A percentile compares a stretch with the other conserved stretches of the same genome.
These are phyloP conservation scores for Xanthoparmelia taractica DNA, from an alignment of 495 filamentous ascomycete species.

Conservation along the genomic window DNA sequence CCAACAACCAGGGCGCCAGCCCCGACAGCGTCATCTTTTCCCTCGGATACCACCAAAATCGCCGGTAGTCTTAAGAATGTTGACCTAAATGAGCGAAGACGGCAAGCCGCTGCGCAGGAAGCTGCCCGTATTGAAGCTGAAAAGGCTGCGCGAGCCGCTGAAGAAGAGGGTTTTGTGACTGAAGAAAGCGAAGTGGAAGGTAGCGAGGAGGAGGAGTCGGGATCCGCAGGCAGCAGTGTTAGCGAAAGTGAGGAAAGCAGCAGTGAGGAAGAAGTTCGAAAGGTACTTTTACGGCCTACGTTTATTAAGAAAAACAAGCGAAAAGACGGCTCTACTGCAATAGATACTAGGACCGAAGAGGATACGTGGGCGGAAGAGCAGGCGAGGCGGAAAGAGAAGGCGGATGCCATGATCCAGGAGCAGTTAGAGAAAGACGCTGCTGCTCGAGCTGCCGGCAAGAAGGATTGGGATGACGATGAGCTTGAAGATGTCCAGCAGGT, in stretches of 20 bases:
- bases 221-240: slow-evolving; percentile 28
- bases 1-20: slow-evolving; percentile 42
- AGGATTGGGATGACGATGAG: slow-evolving; percentile 81
- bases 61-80: slow-evolving; percentile 57
- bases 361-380: slow-evolving; percentile 50
- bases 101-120: slow-evolving; percentile 43
- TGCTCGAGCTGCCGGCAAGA: slow-evolving; percentile 64
- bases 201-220: slow-evolving; percentile 40
- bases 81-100: slow-evolving; percentile 50
- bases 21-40: slow-evolving; percentile 51
- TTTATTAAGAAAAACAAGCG: slow-evolving; percentile 84
- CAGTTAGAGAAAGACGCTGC: slow-evolving; percentile 75
- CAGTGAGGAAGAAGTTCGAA: slow-evolving; percentile 67
- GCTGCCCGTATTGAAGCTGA: slow-evolving; percentile 32
- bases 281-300: slow-evolving; percentile 73
- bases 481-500: slow-evolving; percentile 57
- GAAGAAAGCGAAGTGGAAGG: slow-evolving; percentile 50
- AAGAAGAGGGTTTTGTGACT: slow-evolving; percentile 71
- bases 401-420: slow-evolving; percentile 76
- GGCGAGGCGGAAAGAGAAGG: slow-evolving; percentile 51
- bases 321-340: slow-evolving; percentile 29
- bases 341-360: slow-evolving; percentile 36
- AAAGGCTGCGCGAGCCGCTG: slow-evolving; percentile 33
- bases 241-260: slow-evolving; percentile 46
- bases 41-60: slow-evolving; percentile 44